Evolutionary conservation across 768 basidiomycete genomes (phyloP), one percentile per base, ranked within the genome.

Genomic region (Mrakia frigida): DNA sequence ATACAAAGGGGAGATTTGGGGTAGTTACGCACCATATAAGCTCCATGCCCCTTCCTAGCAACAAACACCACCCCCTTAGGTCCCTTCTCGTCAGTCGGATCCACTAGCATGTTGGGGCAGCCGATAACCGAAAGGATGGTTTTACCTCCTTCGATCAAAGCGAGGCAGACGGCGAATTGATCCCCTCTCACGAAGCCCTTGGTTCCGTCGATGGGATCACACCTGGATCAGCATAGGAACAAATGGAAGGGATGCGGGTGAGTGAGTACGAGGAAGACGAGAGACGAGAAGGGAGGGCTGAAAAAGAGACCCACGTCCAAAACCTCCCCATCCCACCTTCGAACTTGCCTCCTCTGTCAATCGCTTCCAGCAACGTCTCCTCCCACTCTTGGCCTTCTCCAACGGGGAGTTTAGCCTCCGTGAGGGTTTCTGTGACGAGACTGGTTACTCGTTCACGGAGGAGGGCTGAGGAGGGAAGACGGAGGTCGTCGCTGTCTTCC

Each of bases 161-260:
- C 90, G 11, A 96, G 84, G 82, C 94, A 95, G 28, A 96, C 92
- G 3, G 94, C 94, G 81, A 93, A 96, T 82, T 96, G 94, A 74
- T 90, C 92, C 3, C 92, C 92, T 9, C 94, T 88, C 35, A 95
- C 86, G 85, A 96, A 95, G 1, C 94, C 94, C 81, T 94, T 94
- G 13, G 94, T 95, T 11, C 94, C 94, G 83, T 95, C 93, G 76
- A 95, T 93, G 72, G 92, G 91, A 82, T 92, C 91, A 70, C 70
- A 70, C 21, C 63, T 70, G 28, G 41, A 16, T 37, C 35, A 68
- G 18, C 39, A n/a, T n/a, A n/a, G n/a, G n/a, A n/a, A n/a, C n/a
- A n/a, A n/a, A n/a, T n/a, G n/a, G n/a, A n/a, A n/a, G n/a, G n/a
- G n/a, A n/a, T n/a, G n/a, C n/a, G n/a, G n/a, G n/a, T n/a, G 28